Conservation (phyloP, 371 early-diverging fungal genomes). For the Actinomucor elegans region DNA sequence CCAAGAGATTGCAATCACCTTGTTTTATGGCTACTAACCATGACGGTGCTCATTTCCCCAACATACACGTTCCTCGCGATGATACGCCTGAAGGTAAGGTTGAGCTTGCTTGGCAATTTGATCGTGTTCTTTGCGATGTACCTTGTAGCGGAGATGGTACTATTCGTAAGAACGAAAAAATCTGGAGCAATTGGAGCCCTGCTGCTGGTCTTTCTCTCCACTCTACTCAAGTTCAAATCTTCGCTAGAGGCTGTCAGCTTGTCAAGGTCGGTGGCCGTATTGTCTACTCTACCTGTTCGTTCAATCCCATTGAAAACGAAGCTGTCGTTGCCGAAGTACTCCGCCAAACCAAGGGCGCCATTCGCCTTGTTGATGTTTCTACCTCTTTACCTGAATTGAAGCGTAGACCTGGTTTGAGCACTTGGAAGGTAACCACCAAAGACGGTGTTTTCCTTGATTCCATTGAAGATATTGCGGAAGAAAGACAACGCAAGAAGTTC, state of each 20-base stretch:
- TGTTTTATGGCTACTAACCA: conserved; percentile 96
- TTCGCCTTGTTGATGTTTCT: conserved; percentile 85
- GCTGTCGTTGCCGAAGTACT: conserved; percentile 91
- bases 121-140: conserved; percentile 97
- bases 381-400: conserved; percentile 71
- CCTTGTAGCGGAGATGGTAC: conserved; percentile 99
- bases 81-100: conserved; percentile 1
- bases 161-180: conserved; percentile 92
- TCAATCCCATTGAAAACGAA: conserved; percentile 98
- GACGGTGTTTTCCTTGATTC: conserved; percentile 57
- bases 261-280: conserved; percentile 92
- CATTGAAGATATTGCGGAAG: conserved; percentile 57
- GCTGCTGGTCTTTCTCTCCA: conserved; percentile 81
- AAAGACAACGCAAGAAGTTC: conserved; percentile 45
- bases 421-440: conserved; percentile 85
- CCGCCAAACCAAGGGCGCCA: conserved; percentile 61
- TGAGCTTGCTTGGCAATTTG: conserved; percentile 70
- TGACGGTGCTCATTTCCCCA: conserved; percentile 93
- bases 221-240: conserved; percentile 84
- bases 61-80: conserved; percentile 47
- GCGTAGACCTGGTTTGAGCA: conserved; percentile 75
- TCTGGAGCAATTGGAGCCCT: conserved; percentile 89
- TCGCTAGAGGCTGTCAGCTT: conserved; percentile 87
- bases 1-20: conserved; percentile 89
- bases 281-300: conserved; percentile 99